These are phyloP conservation scores for Zymoseptoria ardabiliae DNA, from an alignment of 2,329 filamentous ascomycete genomes.

Conservation along the genomic window DNA sequence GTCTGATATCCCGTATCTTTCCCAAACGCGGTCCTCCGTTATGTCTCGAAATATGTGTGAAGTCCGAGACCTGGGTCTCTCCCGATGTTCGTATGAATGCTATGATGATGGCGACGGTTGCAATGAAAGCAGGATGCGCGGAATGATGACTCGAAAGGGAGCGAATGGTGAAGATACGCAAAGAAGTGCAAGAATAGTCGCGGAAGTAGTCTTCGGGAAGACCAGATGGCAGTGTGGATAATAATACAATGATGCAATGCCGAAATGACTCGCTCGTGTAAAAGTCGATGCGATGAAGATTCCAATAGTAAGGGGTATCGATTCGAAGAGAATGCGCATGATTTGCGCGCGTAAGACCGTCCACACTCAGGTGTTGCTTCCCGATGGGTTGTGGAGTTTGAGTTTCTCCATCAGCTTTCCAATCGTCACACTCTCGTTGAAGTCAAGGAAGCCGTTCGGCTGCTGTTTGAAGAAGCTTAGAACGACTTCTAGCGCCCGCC, in stretches of 20 bases:
- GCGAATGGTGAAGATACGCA: not conserved
- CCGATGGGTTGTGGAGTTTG: constrained; percentile 44
- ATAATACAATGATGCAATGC: not conserved
- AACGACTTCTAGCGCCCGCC: constrained; percentile 71
- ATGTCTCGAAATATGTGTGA: too few relatives aligned
- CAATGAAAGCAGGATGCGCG: not conserved
- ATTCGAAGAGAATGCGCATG: not conserved
- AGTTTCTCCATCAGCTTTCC: constrained; percentile 81
- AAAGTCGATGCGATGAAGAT: not conserved
- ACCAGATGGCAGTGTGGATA: not conserved
- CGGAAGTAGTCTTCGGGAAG: not conserved
- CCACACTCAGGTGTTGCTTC: constrained; percentile 6
- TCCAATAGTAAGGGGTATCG: not conserved
- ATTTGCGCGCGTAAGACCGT: not conserved
- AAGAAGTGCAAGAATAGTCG: not conserved
- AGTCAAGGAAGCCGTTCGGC: constrained; percentile 61
- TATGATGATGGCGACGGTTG: not conserved
- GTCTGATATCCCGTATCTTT: not conserved
- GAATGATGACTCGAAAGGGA: not conserved
- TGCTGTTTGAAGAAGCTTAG: constrained; percentile 73
- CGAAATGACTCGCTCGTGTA: not conserved
- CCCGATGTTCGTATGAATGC: not conserved
- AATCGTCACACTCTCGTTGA: constrained; percentile 69
- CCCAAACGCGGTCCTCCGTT: not conserved
- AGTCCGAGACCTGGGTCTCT: not conserved